phyloP scores from a whole-genome alignment of 352 stramenopile genomes.

The Pythium phragmiticola region DNA sequence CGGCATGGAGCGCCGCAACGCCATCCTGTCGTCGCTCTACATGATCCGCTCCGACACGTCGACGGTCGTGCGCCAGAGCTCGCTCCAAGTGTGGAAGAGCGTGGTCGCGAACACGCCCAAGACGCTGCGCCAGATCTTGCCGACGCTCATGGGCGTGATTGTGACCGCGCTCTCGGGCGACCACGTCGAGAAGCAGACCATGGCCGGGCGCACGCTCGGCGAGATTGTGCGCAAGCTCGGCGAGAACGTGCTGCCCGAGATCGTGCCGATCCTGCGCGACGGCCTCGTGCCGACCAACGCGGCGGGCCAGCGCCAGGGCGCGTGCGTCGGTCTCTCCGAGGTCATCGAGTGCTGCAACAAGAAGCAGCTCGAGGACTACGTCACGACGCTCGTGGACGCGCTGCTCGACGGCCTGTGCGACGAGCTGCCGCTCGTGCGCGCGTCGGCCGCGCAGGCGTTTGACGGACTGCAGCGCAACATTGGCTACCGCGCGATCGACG shows the following conservation, averaged over 20 bases:
- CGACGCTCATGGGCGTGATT: constrained; percentile 95
- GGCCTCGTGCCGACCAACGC: constrained; percentile 80
- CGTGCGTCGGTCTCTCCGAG: constrained; percentile 98
- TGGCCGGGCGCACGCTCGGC: constrained; percentile 93
- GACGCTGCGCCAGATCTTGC: constrained; percentile 97
- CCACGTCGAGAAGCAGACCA: constrained; percentile 87
- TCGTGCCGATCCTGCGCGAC: constrained; percentile 97
- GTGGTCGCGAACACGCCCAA: constrained; percentile 97
- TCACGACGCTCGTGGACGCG: constrained; percentile 95
- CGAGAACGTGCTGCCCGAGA: constrained; percentile 97
- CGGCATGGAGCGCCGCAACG: constrained; percentile 92
- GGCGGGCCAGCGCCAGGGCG: constrained; percentile 86
- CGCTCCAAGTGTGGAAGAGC: constrained; percentile 99
- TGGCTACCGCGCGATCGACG: constrained; percentile 94
- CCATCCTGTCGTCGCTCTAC: constrained; percentile 97
- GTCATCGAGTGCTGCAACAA: constrained; percentile 97
- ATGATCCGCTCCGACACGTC: constrained; percentile 97
- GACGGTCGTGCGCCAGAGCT: constrained; percentile 94
- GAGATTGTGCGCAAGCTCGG: constrained; percentile 99
- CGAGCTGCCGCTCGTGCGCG: constrained; percentile 83
- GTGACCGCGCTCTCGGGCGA: constrained; percentile 93
- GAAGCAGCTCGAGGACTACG: constrained; percentile 95
- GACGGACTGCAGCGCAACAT: constrained; percentile 96
- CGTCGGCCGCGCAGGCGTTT: constrained; percentile 96
- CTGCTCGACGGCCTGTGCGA: constrained; percentile 98